Conservation (phyloP, 495 filamentous ascomycete genomes). For the Hypoxylon fragiforme region DNA sequence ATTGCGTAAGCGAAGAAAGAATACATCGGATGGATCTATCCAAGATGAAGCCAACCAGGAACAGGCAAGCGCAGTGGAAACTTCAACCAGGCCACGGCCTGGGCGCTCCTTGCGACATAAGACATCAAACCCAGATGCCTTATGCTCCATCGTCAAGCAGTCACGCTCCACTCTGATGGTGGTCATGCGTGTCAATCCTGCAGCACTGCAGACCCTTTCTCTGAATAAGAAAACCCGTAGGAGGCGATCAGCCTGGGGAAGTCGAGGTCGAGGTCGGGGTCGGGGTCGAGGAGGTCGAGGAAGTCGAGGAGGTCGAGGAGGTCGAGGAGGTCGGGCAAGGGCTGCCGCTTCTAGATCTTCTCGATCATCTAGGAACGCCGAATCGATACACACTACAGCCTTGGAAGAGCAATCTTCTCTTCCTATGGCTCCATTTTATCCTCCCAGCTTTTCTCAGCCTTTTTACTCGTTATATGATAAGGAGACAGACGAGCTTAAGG, state of each 20-base stretch:
- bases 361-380: slow-evolving; percentile 41
- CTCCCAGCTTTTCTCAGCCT: slow-evolving; percentile 60
- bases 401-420: slow-evolving; percentile 38
- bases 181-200: slow-evolving; percentile 60
- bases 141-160: slow-evolving; percentile 42
- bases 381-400: slow-evolving; percentile 36
- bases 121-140: slow-evolving; percentile 17
- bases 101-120: slow-evolving; percentile 49
- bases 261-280: too few relatives aligned
- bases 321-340: slow-evolving; percentile 25
- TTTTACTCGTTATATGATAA: slow-evolving; percentile 86
- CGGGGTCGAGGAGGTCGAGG: too few relatives aligned
- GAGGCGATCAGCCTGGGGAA: slow-evolving; percentile 50
- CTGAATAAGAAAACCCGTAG: slow-evolving; percentile 48
- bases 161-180: slow-evolving; percentile 42
- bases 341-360: slow-evolving; percentile 31
- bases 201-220: slow-evolving; percentile 64
- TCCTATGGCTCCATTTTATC: slow-evolving; percentile 56
- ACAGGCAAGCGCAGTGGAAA: slow-evolving; percentile 32
- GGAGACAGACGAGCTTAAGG: slow-evolving; percentile 84
- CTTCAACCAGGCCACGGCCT: slow-evolving; percentile 40
- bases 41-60: slow-evolving; percentile 35
- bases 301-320: too few relatives aligned
- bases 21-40: slow-evolving; percentile 41
- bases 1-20: slow-evolving; percentile 50